These are phyloP conservation scores for Yarrowia alimentaria DNA, from an alignment of 805 yeast genomes.

Conservation along the genomic window DNA sequence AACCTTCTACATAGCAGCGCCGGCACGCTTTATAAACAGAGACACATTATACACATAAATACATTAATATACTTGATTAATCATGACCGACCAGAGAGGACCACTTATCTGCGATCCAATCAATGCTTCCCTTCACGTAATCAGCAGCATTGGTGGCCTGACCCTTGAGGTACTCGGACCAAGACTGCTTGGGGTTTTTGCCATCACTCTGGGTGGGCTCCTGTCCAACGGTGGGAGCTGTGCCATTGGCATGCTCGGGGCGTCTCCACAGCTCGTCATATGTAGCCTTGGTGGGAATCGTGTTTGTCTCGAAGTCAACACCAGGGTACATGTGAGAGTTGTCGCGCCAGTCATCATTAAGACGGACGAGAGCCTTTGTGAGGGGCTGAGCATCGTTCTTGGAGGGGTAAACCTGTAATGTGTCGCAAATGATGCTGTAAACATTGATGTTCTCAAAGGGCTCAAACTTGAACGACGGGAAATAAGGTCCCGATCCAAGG, in stretches of 20 bases:
- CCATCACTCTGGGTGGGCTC: slow-evolving; percentile 11
- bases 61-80: not conserved
- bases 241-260: slow-evolving; percentile 10
- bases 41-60: too few relatives aligned
- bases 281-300: too few relatives aligned
- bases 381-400: slow-evolving; percentile 29
- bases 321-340: slow-evolving; percentile 38
- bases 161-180: slow-evolving; percentile 29
- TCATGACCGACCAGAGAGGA: slow-evolving; percentile 11
- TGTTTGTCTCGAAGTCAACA: slow-evolving; percentile 36
- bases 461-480: slow-evolving; percentile 45
- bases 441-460: slow-evolving; percentile 76
- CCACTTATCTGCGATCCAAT: slow-evolving; percentile 30
- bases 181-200: slow-evolving; percentile 4
- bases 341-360: slow-evolving; percentile 37
- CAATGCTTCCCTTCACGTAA: too few relatives aligned
- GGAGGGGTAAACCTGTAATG: slow-evolving; percentile 15
- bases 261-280: slow-evolving; percentile 34
- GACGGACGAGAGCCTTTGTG: slow-evolving; percentile 32
- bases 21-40: too few relatives aligned
- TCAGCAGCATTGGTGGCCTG: slow-evolving; percentile 29
- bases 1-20: too few relatives aligned
- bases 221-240: slow-evolving; percentile 12
- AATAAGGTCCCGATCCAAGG: slow-evolving; percentile 78
- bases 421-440: slow-evolving; percentile 64